Percentiles rank a stretch among this genome's conserved stretches.
Evolutionary conservation across 2,329 filamentous ascomycete species (phyloP).

Genomic region (Fusarium sp.): DNA sequence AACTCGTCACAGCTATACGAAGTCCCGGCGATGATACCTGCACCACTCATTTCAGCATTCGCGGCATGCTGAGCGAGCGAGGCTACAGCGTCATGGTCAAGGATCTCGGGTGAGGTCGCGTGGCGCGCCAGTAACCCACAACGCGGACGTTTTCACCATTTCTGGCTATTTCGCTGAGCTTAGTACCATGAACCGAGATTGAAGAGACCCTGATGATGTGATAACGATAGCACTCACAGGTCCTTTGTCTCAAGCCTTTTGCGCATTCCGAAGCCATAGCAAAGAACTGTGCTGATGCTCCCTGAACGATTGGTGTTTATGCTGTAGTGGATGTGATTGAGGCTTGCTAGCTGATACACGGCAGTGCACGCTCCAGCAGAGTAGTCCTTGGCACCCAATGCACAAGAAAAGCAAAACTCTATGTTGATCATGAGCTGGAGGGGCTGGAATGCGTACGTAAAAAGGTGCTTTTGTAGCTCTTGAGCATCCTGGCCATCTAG

Average conservation of each 20-base stretch:
- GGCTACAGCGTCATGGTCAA: conserved; percentile 24
- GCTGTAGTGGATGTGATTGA: conserved; percentile 4
- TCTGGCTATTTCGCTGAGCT: conserved; percentile 33
- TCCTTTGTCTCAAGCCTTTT: not conserved
- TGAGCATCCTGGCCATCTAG: not conserved
- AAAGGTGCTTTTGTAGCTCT: conserved; percentile 7
- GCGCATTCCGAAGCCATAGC: conserved; percentile 10
- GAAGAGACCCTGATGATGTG: conserved; percentile 9
- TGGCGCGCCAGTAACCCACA: conserved; percentile 20
- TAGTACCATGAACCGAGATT: conserved; percentile 32
- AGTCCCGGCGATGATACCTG: conserved; percentile 2
- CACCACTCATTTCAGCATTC: not conserved
- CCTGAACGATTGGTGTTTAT: conserved; percentile 3
- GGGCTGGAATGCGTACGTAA: conserved; percentile 14
- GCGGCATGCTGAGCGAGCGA: conserved; percentile 11
- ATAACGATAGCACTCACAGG: conserved; percentile 23
- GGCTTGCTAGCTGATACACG: conserved; percentile 26
- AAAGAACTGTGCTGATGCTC: not conserved
- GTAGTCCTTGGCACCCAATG: conserved; percentile 9
- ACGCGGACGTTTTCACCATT: conserved; percentile 30
- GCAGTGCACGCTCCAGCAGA: not conserved
- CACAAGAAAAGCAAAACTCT: conserved; percentile 13
- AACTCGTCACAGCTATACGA: conserved; percentile 18
- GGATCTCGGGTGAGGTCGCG: conserved; percentile 29
- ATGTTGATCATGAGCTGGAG: conserved; percentile 31